Evolutionary conservation across 1,284 basidiomycete genomes (phyloP), one percentile per base, ranked within the genome.

Genomic region (Malassezia caprae): DNA sequence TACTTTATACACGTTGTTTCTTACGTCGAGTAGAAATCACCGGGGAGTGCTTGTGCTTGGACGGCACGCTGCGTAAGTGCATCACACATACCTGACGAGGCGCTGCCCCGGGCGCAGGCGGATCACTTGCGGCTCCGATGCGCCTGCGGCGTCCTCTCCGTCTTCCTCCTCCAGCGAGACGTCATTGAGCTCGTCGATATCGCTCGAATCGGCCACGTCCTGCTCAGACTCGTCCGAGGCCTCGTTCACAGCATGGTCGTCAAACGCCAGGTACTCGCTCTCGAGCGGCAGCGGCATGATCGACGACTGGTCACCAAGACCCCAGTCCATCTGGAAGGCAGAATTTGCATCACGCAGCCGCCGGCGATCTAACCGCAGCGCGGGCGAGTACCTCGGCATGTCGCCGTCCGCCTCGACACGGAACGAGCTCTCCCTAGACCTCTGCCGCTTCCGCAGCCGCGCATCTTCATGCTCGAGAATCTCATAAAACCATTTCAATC

Each of bases 401-500:
- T 19, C 24, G 26, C 35, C 47, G 27, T 30, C 35, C 34, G 19
- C n/a, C 1, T 21, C 11, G 8, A 11, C 13, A 3, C 19, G 47
- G 17, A 39, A 34, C 19, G 34, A 24, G 48, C 6, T 30, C n/a
- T 15, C n/a, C 15, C 40, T 28, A 23, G 28, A 27, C 17, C 24
- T 4, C 31, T 11, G 32, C 31, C 41, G 41, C 28, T 48, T 48
- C 24, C 19, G 28, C 27, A n/a, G 17, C 13, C 19, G 10, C 1
- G 8, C 12, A 8, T 30, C 23, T 13, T 50, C 28, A n/a, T 15
- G 6, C 23, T 50, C 53, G 40, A 56, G 39, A 49, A 56, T 51
- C 10, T 56, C 54, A 28, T 42, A 37, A 30, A 51, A 56, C 54
- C 54, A 56, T 43, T 47, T 32, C 42, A 56, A 28, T 15, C 51